Conservation (phyloP, 352 stramenopile genomes). For the Pythium rishiriense region DNA sequence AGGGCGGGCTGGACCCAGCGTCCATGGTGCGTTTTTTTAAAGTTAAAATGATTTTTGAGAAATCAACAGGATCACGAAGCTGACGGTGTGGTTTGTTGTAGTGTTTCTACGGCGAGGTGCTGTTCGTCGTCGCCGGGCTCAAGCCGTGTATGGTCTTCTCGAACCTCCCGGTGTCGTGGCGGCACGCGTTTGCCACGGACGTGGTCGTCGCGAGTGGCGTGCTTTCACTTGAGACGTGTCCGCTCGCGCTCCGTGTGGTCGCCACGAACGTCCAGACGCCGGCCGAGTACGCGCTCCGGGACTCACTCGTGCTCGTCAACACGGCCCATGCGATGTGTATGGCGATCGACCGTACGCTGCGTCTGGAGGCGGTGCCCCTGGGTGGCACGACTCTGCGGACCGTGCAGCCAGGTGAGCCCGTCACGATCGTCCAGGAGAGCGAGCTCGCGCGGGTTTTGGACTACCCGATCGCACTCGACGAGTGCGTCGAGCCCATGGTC, state of each 20-base stretch:
- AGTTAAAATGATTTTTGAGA: too few species aligned
- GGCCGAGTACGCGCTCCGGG: slow-evolving; percentile 24
- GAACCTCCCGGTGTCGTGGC: slow-evolving; percentile 54
- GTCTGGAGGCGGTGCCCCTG: slow-evolving; percentile 12
- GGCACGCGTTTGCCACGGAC: slow-evolving; percentile 38
- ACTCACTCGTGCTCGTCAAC: slow-evolving; percentile 42
- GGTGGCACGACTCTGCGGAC: not conserved
- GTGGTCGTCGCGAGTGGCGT: slow-evolving; percentile 45
- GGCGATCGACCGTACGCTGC: slow-evolving; percentile 23
- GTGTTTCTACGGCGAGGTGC: slow-evolving; percentile 70
- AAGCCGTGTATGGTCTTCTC: slow-evolving; percentile 72
- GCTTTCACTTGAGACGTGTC: slow-evolving; percentile 16
- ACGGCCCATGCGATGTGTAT: slow-evolving; percentile 29
- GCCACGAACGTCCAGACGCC: slow-evolving; percentile 39
- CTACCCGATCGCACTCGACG: slow-evolving; percentile 66
- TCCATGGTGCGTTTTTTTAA: slow-evolving; percentile 51
- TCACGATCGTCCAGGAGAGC: slow-evolving; percentile 35
- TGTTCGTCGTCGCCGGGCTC: slow-evolving; percentile 60
- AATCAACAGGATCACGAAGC: too few species aligned
- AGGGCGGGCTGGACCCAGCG: slow-evolving; percentile 37
- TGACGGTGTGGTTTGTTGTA: not conserved
- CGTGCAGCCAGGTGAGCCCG: not conserved
- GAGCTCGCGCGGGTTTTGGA: slow-evolving; percentile 47
- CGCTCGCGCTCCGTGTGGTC: slow-evolving; percentile 29
- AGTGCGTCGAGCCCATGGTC: slow-evolving; percentile 57